phyloP scores from a whole-genome alignment of 345 rosid genomes.

The Noccaea caerulescens region DNA sequence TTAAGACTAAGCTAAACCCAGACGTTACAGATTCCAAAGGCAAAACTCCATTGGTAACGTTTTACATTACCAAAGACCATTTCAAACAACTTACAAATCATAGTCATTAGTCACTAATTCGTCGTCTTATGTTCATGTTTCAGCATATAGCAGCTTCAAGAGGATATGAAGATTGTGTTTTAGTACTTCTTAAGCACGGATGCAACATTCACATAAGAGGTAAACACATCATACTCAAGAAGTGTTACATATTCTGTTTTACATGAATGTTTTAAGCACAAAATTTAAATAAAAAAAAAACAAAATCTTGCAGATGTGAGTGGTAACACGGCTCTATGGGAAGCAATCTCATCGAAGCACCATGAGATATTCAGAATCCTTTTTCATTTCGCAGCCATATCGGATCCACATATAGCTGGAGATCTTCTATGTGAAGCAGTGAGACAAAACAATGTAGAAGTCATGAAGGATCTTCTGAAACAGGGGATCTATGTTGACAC shows the following conservation, averaged over 20 bases:
- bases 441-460: conserved; percentile 56
- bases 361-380: conserved; percentile 63
- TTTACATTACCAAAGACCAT: neutral
- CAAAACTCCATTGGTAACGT: conserved; percentile 71
- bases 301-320: conserved; percentile 53
- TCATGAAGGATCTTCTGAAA: conserved; percentile 63
- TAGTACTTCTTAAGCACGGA: conserved; percentile 70
- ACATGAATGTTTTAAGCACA: conserved; percentile 3
- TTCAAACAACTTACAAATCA: neutral
- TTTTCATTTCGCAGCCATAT: conserved; percentile 61
- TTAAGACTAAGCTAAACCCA: conserved; percentile 78
- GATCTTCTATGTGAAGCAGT: conserved; percentile 82
- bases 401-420: conserved; percentile 66
- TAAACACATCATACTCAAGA: conserved; percentile 36
- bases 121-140: conserved; percentile 15
- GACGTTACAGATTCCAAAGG: conserved; percentile 70
- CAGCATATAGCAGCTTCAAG: conserved; percentile 90
- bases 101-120: neutral
- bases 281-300: neutral
- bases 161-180: conserved; percentile 86
- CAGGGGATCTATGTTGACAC: conserved; percentile 63
- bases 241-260: neutral
- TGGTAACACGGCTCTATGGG: conserved; percentile 81
- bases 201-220: conserved; percentile 77
- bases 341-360: conserved; percentile 69